Conservation (phyloP, 148 eudicot genomes). For the Vaccinium macrocarpon region DNA sequence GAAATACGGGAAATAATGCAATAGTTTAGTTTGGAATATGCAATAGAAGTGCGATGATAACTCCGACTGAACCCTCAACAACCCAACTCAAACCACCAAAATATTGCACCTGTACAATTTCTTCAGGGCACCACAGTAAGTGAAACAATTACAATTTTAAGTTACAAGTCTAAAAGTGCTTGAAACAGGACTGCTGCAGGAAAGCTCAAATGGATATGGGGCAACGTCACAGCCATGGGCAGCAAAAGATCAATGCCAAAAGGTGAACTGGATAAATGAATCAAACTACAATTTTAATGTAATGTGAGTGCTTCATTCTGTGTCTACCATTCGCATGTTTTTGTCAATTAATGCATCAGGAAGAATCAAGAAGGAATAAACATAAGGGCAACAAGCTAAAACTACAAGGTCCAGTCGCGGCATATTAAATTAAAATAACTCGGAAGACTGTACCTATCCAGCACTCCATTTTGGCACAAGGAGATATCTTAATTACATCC, state of each 20-base stretch:
- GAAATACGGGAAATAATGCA: not conserved
- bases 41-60: not conserved
- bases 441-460: slow-evolving; percentile 79
- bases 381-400: slow-evolving; percentile 6
- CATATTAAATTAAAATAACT: slow-evolving; percentile 3
- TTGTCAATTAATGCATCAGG: not conserved
- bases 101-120: not conserved
- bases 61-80: not conserved
- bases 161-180: not conserved
- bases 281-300: not conserved
- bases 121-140: not conserved
- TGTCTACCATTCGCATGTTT: not conserved
- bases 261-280: not conserved
- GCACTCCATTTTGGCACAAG: slow-evolving; percentile 97
- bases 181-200: not conserved
- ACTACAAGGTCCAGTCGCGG: not conserved
- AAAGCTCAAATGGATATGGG: not conserved
- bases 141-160: not conserved
- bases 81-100: not conserved
- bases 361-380: slow-evolving; percentile 10
- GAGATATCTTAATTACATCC: slow-evolving; percentile 93
- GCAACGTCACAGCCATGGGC: not conserved
- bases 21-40: not conserved
- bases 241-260: not conserved
- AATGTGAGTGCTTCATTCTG: not conserved